A percentile compares a stretch with the other conserved stretches of the same genome.
phyloP scores from a whole-genome alignment of 2,329 filamentous ascomycete genomes.

The Madurella mycetomatis region DNA sequence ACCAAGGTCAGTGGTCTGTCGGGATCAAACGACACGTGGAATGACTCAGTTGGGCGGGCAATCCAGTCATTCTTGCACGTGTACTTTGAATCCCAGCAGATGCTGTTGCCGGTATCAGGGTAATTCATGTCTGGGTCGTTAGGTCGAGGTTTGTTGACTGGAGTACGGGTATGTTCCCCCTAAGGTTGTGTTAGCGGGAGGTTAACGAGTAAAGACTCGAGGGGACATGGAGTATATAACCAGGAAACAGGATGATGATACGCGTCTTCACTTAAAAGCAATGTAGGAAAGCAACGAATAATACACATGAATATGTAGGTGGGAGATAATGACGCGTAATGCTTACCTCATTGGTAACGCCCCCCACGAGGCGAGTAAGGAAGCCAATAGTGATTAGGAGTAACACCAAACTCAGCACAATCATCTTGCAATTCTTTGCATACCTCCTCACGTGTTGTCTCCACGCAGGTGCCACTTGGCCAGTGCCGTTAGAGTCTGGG shows the following conservation, averaged over 20 bases:
- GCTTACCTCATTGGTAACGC: slow-evolving; percentile 28
- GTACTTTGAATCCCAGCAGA: slow-evolving; percentile 16
- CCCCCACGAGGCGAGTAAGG: slow-evolving; percentile 27
- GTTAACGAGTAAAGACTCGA: neutral
- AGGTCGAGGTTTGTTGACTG: neutral
- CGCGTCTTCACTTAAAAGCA: too few relatives aligned
- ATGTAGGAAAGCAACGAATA: too few relatives aligned
- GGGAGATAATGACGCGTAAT: slow-evolving; percentile 5
- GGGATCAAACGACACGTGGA: slow-evolving; percentile 34
- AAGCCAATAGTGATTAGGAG: slow-evolving; percentile 31
- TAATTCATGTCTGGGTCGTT: slow-evolving; percentile 23
- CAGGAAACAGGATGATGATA: too few relatives aligned
- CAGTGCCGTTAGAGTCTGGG: slow-evolving; percentile 27
- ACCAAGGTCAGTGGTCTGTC: slow-evolving; percentile 37
- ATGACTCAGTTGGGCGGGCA: slow-evolving; percentile 29
- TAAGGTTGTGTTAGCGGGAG: slow-evolving; percentile 4
- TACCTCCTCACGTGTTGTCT: slow-evolving; percentile 26
- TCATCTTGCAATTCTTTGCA: slow-evolving; percentile 28
- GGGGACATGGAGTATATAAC: too few relatives aligned
- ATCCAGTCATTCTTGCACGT: slow-evolving; percentile 25
- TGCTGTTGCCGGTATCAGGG: slow-evolving; percentile 25
- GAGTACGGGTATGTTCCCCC: slow-evolving; percentile 5
- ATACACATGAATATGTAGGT: neutral
- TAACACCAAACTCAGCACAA: slow-evolving; percentile 29
- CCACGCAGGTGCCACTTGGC: slow-evolving; percentile 23